Evolutionary conservation across 805 yeast genomes (phyloP), one percentile per base, ranked within the genome.

Genomic region (Saturnispora gosingensis): DNA sequence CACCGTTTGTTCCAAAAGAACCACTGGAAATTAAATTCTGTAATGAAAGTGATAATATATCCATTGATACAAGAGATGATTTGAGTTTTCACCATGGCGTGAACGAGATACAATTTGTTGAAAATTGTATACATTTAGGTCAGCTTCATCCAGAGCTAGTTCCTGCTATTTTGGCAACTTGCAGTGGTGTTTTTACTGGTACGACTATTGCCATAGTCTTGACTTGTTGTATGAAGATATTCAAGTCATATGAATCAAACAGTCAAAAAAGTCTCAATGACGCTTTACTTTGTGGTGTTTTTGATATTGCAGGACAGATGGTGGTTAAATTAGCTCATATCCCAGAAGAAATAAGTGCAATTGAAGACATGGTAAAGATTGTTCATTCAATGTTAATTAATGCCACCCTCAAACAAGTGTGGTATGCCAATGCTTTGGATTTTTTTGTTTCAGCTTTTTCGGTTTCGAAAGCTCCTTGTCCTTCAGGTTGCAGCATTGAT

Each of bases 361-460:
- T 49, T 11, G 43, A 49, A 16, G 36, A 34, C 9, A 35, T 49
- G n/a, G 34, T 49, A 22, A 39, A 32, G 5, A 42, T 15, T 8
- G 20, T 43, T 27, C 16, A 16, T 13, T 15, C 35, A 13, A 43
- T 49, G 7, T 15, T 43, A 5, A n/a, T 32, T 1, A 66, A 72
- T 2, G 72, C 71, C 38, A 60, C 63, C 53, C 67, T 66, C 2
- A 73, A 76, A 54, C 60, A 70, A 27, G 70, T 72, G 15, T 87
- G 87, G 83, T 79, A 80, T 58, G 76, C 83, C 0, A 72, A 76
- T 52, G 78, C 81, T 0, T 61, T 88, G 35, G 64, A 73, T 25
- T 73, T 82, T 4, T 70, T 80, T 45, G 86, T 81, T 51, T 77
- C 75, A 35, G 65, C 82, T 3, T 59, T 85, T 43, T 70, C 81